These are phyloP conservation scores for Stramenopiles sp. DNA, from an alignment of 352 stramenopile species.

Conservation along the genomic window DNA sequence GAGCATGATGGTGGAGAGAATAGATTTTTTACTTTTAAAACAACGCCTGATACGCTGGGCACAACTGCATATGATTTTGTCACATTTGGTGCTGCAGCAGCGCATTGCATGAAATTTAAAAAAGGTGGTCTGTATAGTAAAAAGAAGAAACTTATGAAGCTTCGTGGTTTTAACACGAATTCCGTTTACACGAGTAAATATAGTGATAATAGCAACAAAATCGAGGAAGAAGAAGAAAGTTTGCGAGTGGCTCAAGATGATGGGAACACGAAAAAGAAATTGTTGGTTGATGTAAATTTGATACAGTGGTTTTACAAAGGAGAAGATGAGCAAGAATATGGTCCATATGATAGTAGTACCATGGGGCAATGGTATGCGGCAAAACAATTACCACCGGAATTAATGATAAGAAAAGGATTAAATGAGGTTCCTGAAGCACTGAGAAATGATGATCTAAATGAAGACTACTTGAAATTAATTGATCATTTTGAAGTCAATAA, in stretches of 20 bases:
- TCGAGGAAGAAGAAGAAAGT: too few species aligned
- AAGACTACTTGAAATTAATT: background rate
- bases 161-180: background rate
- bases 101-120: constrained; percentile 3
- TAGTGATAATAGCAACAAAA: background rate
- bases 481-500: background rate
- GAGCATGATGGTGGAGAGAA: background rate
- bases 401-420: background rate
- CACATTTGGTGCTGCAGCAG: constrained; percentile 1
- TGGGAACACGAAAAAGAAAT: background rate
- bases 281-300: background rate
- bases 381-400: background rate
- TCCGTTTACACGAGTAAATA: background rate
- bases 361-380: background rate
- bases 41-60: background rate
- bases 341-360: background rate
- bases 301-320: background rate
- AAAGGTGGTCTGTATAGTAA: background rate
- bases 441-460: background rate
- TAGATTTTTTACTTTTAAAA: background rate
- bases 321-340: background rate
- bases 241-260: too few species aligned
- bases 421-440: background rate
- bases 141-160: background rate
- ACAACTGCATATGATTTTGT: background rate